phyloP scores from a whole-genome alignment of 148 eudicot genomes.

The Cornus kousa region DNA sequence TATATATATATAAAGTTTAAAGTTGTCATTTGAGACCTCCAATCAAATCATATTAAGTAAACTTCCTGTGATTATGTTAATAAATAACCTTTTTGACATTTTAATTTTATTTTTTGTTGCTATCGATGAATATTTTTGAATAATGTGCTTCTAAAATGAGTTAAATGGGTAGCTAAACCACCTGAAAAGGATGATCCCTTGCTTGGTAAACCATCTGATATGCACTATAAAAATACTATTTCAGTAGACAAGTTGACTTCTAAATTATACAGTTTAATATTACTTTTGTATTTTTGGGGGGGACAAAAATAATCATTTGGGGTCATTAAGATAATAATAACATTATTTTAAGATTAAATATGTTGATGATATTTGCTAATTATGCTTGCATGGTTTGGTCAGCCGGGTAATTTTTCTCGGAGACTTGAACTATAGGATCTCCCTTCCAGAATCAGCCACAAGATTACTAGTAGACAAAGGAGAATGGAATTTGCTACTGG shows the following conservation, averaged over 20 bases:
- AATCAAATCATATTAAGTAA: background rate
- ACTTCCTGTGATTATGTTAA: background rate
- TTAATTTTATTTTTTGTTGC: background rate
- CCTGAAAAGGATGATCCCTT: slow-evolving; percentile 16
- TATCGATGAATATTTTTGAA: background rate
- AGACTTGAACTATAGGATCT: slow-evolving; percentile 50
- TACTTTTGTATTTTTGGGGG: background rate
- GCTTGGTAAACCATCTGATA: background rate
- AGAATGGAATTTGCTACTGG: slow-evolving; percentile 25
- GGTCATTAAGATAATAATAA: background rate
- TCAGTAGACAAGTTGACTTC: slow-evolving; percentile 7
- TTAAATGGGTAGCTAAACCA: slow-evolving; percentile 11
- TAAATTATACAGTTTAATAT: background rate
- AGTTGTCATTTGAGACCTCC: slow-evolving; percentile 10
- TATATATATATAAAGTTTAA: background rate
- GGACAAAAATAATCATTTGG: background rate
- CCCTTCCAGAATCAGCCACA: slow-evolving; percentile 26
- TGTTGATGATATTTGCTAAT: background rate
- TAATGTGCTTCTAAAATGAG: slow-evolving; percentile 3
- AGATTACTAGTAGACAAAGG: slow-evolving; percentile 20
- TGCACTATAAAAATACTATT: background rate
- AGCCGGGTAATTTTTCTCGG: slow-evolving; percentile 45
- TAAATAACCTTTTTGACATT: background rate
- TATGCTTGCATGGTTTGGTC: slow-evolving; percentile 4
- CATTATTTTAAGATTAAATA: background rate